Base-by-base conservation (phyloP, 371 early-diverging fungal genomes). In the Mucor indicus region DNA sequence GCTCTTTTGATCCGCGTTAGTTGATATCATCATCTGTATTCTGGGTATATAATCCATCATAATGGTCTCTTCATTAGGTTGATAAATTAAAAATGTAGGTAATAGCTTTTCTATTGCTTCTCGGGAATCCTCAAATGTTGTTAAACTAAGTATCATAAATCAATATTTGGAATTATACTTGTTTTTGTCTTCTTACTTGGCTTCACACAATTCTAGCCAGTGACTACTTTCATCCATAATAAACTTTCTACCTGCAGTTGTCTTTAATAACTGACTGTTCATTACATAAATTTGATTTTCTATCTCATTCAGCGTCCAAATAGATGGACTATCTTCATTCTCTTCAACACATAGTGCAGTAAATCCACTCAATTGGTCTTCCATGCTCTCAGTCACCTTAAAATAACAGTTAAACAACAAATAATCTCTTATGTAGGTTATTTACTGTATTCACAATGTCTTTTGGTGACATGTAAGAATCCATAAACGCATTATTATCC, bases 11-110 rank as follows among this genome's bases (percentile, higher is more conserved):
- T 29, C 4, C 20, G 44, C 24, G 4, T 33, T 13, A 27, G 33
- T 19, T n/a, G 32, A 17, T 13, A 53, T 29, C 60, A 60, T 60
- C 15, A 22, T 17, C 16, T 45, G 54, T 8, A 60, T 54, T 31
- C 46, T 31, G 16, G 60, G 54, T 37, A 60, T 36, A 41, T 60
- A 54, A 16, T 60, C 60, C 47, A 50, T 54, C 42, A 33, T 54
- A 0, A 60, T n/a, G 0, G 32, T 15, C 0, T 41, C 3, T 10
- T 44, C 39, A 13, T 46, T 24, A 8, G 51, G 38, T 35, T 32
- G 50, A 44, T 48, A 38, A 1, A 38, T 16, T n/a, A 36, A 33
- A 11, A 8, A 6, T 13, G 21, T 1, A 1, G 46, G 24, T 13
- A 60, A 15, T 5, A 60, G 1, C 3, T 24, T 49, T 20, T 49